Evolutionary conservation across 2,329 filamentous ascomycete genomes (phyloP), one percentile per base, ranked within the genome.

Genomic region (Botrytis fragariae): DNA sequence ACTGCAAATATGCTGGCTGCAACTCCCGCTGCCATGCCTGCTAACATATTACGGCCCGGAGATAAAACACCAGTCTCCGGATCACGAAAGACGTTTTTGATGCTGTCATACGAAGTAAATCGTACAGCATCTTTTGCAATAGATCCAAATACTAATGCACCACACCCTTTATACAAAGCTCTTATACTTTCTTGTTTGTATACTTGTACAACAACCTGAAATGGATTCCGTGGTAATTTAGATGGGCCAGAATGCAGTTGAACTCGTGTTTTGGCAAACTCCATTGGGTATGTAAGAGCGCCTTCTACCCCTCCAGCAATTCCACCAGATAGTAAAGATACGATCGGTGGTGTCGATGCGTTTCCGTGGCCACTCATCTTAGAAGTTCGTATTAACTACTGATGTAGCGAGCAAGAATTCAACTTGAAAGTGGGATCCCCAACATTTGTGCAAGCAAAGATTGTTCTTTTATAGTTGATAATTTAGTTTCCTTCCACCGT

Each of bases 261-360:
- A 4, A 89, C 85, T 72, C 88, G 83, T 0, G 90, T 91, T 81
- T 92, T 92, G 71, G 89, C 89, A 77, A 91, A 92, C 78, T 92
- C 90, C 77, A 91, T 88, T 0, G 90, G 90, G 80, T 91, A 91
- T 25, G 74, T 74, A 9, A 71, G 67, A 29, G 51, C 62, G 1
- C 68, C 62, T 65, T 74, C 74, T 59, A 73, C 71, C 8, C 78
- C 78, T 25, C 77, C 76, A 16, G 78, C 77, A 16, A 79, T 76
- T 2, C 78, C 77, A 3, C 77, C 78, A 39, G 78, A 79, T 3
- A 80, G 72, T 9, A 79, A 59, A 22, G 77, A 78, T 9, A 79
- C 73, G 18, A 76, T 54, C 7, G 75, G 75, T 4, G 75, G 74
- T 32, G 71, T 76, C 37, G 67, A 63, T 18, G 44, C 20, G 32